phyloP scores from a whole-genome alignment of 176 grass and related monocot genomes.

The Melocanna baccifera region DNA sequence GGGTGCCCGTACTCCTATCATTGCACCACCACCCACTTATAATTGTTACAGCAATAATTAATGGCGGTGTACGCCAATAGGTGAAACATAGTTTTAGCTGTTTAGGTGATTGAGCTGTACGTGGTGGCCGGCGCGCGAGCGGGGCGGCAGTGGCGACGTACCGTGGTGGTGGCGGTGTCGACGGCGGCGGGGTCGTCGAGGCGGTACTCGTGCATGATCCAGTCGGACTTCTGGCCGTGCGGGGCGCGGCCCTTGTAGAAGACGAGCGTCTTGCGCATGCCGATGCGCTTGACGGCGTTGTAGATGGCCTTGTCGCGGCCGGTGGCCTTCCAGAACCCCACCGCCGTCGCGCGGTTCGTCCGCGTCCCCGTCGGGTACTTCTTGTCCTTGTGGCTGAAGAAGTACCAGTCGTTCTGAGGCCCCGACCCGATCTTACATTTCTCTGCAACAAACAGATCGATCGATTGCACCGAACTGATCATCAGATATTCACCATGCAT shows the following conservation, averaged over 20 bases:
- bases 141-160: neutral
- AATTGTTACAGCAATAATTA: constrained; percentile 47
- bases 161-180: constrained; percentile 10
- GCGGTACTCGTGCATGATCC: constrained; percentile 95
- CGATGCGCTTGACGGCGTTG: constrained; percentile 74
- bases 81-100: constrained; percentile 1
- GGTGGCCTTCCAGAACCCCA: constrained; percentile 95
- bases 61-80: constrained; percentile 32
- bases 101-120: neutral
- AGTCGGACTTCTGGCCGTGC: constrained; percentile 84
- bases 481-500: neutral
- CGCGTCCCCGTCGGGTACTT: constrained; percentile 97
- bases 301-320: constrained; percentile 97
- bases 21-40: constrained; percentile 53
- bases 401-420: constrained; percentile 98
- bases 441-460: constrained; percentile 37
- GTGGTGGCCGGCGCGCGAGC: too few relatives aligned
- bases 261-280: constrained; percentile 98
- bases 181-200: constrained; percentile 49
- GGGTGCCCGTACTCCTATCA: constrained; percentile 42
- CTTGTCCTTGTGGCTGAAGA: constrained; percentile 99
- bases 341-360: constrained; percentile 85
- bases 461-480: neutral
- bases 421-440: constrained; percentile 88
- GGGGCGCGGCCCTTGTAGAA: constrained; percentile 97